Base-by-base conservation (phyloP, 495 filamentous ascomycete genomes). In the Penicillium goetzii region DNA sequence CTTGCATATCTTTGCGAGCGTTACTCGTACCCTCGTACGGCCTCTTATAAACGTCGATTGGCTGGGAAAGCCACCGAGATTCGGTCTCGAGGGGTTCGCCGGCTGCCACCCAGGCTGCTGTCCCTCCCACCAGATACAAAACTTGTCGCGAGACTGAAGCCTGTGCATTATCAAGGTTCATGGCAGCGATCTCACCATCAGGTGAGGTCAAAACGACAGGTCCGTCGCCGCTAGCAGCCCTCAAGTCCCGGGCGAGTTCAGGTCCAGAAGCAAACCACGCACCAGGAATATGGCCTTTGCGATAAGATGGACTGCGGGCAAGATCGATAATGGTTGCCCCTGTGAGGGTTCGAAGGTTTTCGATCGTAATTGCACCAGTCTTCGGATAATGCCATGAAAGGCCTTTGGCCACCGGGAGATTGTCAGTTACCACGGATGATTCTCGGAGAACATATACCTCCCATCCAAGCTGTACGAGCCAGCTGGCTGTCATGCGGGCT, bases 171-270 rank as follows among this genome's bases (percentile, higher is more conserved):
- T 68, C 54, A 15, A 83, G 60, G 52, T 80, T 79, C 33, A 78
- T 67, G 7, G 76, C 81, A 2, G 76, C 70, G 25, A 80, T 50
- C 30, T 72, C 66, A 26, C 83, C 79, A 58, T 70, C 63, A 1
- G 72, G 63, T 2, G 68, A 62, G 14, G 73, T 76, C 56, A 79
- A 26, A 10, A 72, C 63, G 3, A 72, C 68, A 23, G 65, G 65
- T 0, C 59, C 65, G 11, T 55, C 56, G 12, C 61, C 56, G 4
- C 11, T 17, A 25, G 66, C 17, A 25, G 40, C 3, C 1, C 25
- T 40, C 45, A 72, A 50, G 56, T 72, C 70, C 14, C 68, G 65
- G 15, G 33, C 23, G 19, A 72, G 65, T 51, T 72, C 70, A 0
- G 70, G 68, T 14, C 68, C 70, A 26, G 70, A 72, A 41, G 68